phyloP scores from a whole-genome alignment of 306 rosid species.

The Medicago lupulina region DNA sequence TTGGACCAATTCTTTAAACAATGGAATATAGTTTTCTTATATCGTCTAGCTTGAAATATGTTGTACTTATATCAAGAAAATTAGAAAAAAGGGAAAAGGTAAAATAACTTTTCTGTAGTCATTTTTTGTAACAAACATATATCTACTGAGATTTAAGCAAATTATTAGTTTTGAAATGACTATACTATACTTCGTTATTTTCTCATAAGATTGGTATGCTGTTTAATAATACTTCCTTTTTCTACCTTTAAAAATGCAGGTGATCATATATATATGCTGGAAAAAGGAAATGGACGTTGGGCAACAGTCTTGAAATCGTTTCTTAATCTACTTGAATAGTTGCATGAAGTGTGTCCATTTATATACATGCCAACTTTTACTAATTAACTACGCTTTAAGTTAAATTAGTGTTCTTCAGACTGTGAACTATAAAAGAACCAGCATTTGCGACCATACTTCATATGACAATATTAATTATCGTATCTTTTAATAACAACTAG shows the following conservation, averaged over 20 bases:
- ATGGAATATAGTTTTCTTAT: not conserved
- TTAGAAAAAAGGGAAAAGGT: too few relatives aligned
- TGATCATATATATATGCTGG: conserved; percentile 31
- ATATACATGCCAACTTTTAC: conserved; percentile 23
- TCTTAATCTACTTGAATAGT: conserved; percentile 32
- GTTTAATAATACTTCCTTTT: not conserved
- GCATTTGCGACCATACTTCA: conserved; percentile 20
- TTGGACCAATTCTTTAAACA: too few relatives aligned
- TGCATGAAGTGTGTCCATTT: conserved; percentile 21
- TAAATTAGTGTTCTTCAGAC: conserved; percentile 15
- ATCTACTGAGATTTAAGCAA: too few relatives aligned
- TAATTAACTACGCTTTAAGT: conserved; percentile 21
- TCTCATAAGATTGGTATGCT: not conserved
- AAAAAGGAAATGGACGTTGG: conserved; percentile 38
- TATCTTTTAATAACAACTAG: conserved; percentile 34
- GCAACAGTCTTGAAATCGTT: not conserved
- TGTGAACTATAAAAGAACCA: conserved; percentile 29
- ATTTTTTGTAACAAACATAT: too few relatives aligned
- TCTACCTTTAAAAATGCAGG: conserved; percentile 42
- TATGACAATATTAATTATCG: conserved; percentile 22
- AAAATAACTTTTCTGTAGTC: too few relatives aligned
- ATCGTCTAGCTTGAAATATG: too few relatives aligned
- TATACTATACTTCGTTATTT: too few relatives aligned
- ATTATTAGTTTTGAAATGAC: too few relatives aligned
- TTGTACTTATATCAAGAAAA: too few relatives aligned